Evolutionary conservation across 1,284 basidiomycete species (phyloP).

Genomic region (Ustilago tritici): DNA sequence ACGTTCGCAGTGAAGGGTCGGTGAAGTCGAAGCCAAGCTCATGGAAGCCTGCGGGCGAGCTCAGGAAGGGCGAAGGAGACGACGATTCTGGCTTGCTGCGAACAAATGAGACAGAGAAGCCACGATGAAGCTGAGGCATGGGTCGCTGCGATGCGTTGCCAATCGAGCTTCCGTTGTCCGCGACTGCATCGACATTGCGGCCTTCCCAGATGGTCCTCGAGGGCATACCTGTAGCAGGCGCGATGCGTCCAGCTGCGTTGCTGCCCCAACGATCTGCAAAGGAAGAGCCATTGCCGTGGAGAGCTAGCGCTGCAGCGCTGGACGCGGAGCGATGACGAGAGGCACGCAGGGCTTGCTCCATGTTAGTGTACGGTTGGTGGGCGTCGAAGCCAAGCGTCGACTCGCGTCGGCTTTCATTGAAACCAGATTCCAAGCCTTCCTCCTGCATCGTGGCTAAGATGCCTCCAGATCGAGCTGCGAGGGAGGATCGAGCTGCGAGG

Average conservation of each 20-base stretch:
- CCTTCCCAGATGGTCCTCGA: constrained; percentile 44
- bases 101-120: constrained; percentile 38
- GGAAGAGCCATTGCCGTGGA: constrained; percentile 31
- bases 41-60: constrained; percentile 40
- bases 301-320: constrained; percentile 55
- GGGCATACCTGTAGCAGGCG: constrained; percentile 12
- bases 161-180: constrained; percentile 1
- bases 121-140: constrained; percentile 31
- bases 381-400: constrained; percentile 33
- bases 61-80: constrained; percentile 34
- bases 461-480: constrained; percentile 31
- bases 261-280: constrained; percentile 39
- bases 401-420: constrained; percentile 18
- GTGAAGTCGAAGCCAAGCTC: constrained; percentile 28
- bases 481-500: constrained; percentile 25
- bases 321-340: constrained; percentile 54
- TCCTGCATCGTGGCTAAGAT: constrained; percentile 51
- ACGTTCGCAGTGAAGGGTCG: constrained; percentile 22
- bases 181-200: constrained; percentile 8
- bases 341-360: constrained; percentile 37
- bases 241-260: constrained; percentile 32
- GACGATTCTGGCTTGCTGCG: constrained; percentile 31
- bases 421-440: constrained; percentile 19
- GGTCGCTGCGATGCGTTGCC: constrained; percentile 27
- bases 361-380: constrained; percentile 17